Percentiles rank a stretch among this genome's conserved stretches.
Evolutionary conservation across 1,284 basidiomycete species (phyloP).

Genomic region (Cryptococcus wingfieldii): DNA sequence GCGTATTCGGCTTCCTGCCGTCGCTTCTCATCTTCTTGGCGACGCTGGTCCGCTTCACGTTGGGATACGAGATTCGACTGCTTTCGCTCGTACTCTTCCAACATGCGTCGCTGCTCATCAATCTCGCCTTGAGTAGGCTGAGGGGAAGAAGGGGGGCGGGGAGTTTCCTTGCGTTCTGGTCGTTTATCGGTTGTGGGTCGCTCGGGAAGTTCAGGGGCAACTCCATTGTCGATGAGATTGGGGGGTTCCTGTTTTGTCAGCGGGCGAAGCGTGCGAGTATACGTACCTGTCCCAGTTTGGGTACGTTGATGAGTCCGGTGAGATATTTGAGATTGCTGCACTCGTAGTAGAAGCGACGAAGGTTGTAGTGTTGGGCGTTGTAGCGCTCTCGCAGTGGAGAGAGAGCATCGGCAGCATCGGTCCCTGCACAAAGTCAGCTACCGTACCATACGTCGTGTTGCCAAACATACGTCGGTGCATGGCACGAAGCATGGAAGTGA

Average conservation of each 20-base stretch:
- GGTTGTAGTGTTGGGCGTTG: conserved; percentile 78
- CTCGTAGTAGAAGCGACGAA: conserved; percentile 95
- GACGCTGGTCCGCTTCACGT: conserved; percentile 76
- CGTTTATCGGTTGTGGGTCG: conserved; percentile 62
- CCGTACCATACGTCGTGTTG: background rate
- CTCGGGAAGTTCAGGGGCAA: conserved; percentile 80
- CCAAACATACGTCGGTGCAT: conserved; percentile 78
- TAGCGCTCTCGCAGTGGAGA: conserved; percentile 80
- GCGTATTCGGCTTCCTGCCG: conserved; percentile 87
- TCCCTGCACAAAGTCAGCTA: conserved; percentile 55
- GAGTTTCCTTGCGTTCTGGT: conserved; percentile 51
- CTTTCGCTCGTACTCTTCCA: conserved; percentile 96
- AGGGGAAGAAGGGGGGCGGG: conserved; percentile 60
- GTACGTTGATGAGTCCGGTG: conserved; percentile 91
- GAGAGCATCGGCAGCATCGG: conserved; percentile 77
- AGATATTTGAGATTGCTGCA: conserved; percentile 95
- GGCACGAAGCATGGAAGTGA: conserved; percentile 92
- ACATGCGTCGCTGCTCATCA: conserved; percentile 87
- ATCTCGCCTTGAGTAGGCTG: conserved; percentile 72
- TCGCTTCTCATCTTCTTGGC: conserved; percentile 69
- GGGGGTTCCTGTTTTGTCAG: conserved; percentile 70
- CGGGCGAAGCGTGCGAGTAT: background rate
- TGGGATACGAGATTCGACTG: conserved; percentile 75
- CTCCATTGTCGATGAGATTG: conserved; percentile 76
- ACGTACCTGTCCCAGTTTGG: conserved; percentile 80